phyloP scores from a whole-genome alignment of 2,329 filamentous ascomycete genomes.

The Colletotrichum cordylinicola region DNA sequence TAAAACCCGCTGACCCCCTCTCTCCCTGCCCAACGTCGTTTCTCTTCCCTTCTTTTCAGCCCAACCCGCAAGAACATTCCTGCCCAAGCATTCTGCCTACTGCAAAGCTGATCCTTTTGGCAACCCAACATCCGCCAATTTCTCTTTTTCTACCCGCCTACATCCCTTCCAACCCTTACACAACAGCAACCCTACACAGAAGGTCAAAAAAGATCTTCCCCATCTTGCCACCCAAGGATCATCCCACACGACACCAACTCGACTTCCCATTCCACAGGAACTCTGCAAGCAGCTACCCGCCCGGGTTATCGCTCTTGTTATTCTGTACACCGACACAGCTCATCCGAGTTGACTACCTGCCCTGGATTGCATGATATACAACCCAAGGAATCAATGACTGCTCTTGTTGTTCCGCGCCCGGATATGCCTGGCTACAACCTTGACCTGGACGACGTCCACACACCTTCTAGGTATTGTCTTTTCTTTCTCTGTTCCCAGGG shows the following conservation, averaged over 20 bases:
- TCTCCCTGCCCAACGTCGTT: conserved; percentile 39
- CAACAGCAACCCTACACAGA: conserved; percentile 11
- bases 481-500: conserved; percentile 51
- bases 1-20: conserved; percentile 46
- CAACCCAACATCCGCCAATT: conserved; percentile 17
- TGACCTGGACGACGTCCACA: conserved; percentile 66
- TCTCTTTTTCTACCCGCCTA: conserved; percentile 20
- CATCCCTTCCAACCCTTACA: conserved; percentile 20
- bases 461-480: conserved; percentile 68
- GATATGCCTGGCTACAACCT: conserved; percentile 62
- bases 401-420: conserved; percentile 52
- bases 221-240: conserved; percentile 24
- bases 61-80: conserved; percentile 32
- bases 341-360: conserved; percentile 16
- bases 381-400: conserved; percentile 54
- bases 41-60: conserved; percentile 39
- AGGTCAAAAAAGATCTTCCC: conserved; percentile 22
- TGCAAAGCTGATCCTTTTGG: conserved; percentile 22
- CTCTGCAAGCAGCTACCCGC: conserved; percentile 14
- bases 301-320: conserved; percentile 3
- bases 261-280: conserved; percentile 8
- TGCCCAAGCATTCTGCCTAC: conserved; percentile 29
- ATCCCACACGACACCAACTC: conserved; percentile 15
- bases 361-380: conserved; percentile 28
- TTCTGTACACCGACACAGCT: conserved; percentile 11